A percentile compares a stretch with the other conserved stretches of the same genome.
phyloP scores from a whole-genome alignment of 129 eudicot genomes.

The Heracleum sosnowskyi region DNA sequence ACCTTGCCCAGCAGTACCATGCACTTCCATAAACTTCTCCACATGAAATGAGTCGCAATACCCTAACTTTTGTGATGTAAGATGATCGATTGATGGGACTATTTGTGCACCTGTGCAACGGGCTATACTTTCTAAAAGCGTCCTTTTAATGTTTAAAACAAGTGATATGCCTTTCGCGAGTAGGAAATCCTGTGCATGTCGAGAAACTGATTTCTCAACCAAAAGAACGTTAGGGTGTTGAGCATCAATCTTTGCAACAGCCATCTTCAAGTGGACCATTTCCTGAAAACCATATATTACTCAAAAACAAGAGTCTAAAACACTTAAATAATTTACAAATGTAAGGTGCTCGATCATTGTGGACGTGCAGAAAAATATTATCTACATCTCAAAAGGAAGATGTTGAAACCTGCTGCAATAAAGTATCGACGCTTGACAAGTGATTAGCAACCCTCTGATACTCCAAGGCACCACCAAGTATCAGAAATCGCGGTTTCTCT shows the following conservation, averaged over 20 bases:
- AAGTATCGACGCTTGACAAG: conserved; percentile 54
- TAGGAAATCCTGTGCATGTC: conserved; percentile 60
- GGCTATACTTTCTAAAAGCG: conserved; percentile 58
- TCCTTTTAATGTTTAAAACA: conserved; percentile 51
- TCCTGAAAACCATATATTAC: conserved; percentile 27
- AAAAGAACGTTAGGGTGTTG: conserved; percentile 48
- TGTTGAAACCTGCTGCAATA: conserved; percentile 48
- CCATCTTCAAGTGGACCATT: conserved; percentile 65
- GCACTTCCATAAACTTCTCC: conserved; percentile 50
- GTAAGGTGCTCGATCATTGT: not conserved
- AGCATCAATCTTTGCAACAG: conserved; percentile 53
- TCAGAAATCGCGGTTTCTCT: conserved; percentile 40
- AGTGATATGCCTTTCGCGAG: conserved; percentile 51
- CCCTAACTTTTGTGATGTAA: conserved; percentile 37
- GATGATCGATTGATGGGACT: conserved; percentile 52
- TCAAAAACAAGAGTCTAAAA: not conserved
- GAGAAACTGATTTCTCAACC: conserved; percentile 62
- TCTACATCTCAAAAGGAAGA: conserved; percentile 3
- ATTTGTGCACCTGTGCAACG: conserved; percentile 63
- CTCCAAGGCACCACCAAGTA: conserved; percentile 66
- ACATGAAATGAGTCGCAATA: conserved; percentile 46
- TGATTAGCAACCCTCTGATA: conserved; percentile 56
- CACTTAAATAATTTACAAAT: not conserved
- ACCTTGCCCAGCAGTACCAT: conserved; percentile 49
- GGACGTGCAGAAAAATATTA: not conserved